These are phyloP conservation scores for Moniliophthora roreri DNA, from an alignment of 1,284 basidiomycete species.

Conservation along the genomic window DNA sequence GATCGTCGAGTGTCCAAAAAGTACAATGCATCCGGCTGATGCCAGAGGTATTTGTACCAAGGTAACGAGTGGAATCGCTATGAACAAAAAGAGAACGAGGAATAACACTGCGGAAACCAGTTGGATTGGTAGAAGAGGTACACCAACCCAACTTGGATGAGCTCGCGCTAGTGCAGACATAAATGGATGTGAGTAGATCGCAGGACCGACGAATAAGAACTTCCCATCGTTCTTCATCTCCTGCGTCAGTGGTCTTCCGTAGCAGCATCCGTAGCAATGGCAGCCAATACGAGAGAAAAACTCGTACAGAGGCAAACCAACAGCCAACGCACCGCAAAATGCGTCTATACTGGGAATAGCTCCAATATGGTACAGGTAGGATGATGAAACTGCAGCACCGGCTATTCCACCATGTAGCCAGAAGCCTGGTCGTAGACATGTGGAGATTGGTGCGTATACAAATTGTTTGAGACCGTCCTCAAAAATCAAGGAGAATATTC, in stretches of 20 bases:
- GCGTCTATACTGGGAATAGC: conserved; percentile 10
- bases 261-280: conserved; percentile 22
- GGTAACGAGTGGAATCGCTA: background rate
- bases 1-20: conserved; percentile 2
- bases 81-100: conserved; percentile 13
- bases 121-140: conserved; percentile 19
- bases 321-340: conserved; percentile 14
- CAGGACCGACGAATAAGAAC: conserved; percentile 4
- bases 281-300: conserved; percentile 20
- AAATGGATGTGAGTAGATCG: conserved; percentile 15
- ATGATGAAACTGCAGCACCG: conserved; percentile 11
- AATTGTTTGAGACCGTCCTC: conserved; percentile 9
- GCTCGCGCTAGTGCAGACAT: conserved; percentile 17
- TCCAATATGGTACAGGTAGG: conserved; percentile 11
- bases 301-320: conserved; percentile 20
- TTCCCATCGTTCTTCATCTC: conserved; percentile 3
- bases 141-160: conserved; percentile 13
- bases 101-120: conserved; percentile 18
- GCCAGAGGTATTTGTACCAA: background rate
- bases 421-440: conserved; percentile 20
- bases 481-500: conserved; percentile 10
- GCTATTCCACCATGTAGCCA: conserved; percentile 22
- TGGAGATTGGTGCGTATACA: conserved; percentile 1
- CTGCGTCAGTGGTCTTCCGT: conserved; percentile 14
- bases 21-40: conserved; percentile 1